Conservation (phyloP, 108 stramenopile genomes). For the Conticribra weissflogii region DNA sequence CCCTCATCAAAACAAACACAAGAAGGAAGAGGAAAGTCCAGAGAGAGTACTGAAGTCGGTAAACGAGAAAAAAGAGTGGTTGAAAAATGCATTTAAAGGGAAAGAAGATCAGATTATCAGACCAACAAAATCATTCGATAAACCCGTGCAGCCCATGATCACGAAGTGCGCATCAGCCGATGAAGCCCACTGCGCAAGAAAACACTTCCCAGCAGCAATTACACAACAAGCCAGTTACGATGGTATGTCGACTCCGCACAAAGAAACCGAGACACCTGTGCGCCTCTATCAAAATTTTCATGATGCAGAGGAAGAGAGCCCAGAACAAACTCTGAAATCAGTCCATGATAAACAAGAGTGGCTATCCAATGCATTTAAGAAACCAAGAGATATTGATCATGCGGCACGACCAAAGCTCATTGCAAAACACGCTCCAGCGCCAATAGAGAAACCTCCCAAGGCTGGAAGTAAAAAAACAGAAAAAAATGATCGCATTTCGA, state of each 20-base stretch:
- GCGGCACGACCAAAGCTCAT: background rate
- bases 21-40: conserved; percentile 16
- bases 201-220: background rate
- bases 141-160: conserved; percentile 5
- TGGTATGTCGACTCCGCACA: background rate
- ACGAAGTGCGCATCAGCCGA: conserved; percentile 12
- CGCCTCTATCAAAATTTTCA: conserved; percentile 23
- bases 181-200: background rate
- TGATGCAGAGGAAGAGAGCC: conserved; percentile 5
- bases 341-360: conserved; percentile 76
- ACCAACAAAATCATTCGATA: conserved; percentile 17
- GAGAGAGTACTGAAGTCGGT: conserved; percentile 30
- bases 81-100: conserved; percentile 45
- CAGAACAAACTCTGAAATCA: conserved; percentile 29
- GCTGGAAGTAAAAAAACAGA: no score
- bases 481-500: no score
- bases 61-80: conserved; percentile 49
- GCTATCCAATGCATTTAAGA: conserved; percentile 71
- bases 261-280: conserved; percentile 7
- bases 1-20: conserved; percentile 32
- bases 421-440: background rate
- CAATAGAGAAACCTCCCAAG: background rate
- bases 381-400: conserved; percentile 10
- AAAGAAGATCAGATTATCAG: conserved; percentile 13
- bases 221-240: conserved; percentile 24